Evolutionary conservation across 768 basidiomycete genomes (phyloP).

Genomic region (Tricholomella constricta): DNA sequence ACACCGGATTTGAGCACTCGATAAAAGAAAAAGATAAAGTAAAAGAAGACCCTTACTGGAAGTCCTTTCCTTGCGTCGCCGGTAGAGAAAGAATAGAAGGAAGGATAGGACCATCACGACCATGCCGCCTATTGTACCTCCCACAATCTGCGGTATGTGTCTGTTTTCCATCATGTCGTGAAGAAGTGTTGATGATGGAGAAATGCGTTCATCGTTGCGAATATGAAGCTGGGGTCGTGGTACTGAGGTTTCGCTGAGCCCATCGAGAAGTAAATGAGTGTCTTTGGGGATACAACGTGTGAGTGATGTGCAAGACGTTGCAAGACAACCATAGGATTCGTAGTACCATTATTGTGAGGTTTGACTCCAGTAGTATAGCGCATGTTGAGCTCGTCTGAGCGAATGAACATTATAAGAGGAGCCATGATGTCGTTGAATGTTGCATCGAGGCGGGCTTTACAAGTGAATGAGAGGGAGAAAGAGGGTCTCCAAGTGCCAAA

Average conservation of each 20-base stretch:
- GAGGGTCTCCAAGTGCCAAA: not conserved
- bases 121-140: conserved; percentile 13
- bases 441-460: not conserved
- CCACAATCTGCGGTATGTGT: conserved; percentile 7
- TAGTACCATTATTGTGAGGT: no score
- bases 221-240: not conserved
- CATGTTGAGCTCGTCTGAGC: not conserved
- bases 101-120: conserved; percentile 1
- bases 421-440: not conserved
- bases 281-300: not conserved
- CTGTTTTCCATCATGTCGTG: not conserved
- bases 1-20: not conserved
- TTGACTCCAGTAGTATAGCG: not conserved
- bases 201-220: not conserved
- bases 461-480: not conserved
- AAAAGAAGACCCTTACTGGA: not conserved
- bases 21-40: not conserved
- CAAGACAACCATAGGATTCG: not conserved
- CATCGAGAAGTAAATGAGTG: not conserved
- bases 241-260: not conserved
- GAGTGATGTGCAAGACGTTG: not conserved
- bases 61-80: conserved; percentile 3
- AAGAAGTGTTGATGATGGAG: not conserved
- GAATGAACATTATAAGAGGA: not conserved
- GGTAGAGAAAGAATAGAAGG: conserved; percentile 1